These are phyloP conservation scores for Russula sp. DNA, from an alignment of 768 basidiomycete genomes.

Conservation along the genomic window DNA sequence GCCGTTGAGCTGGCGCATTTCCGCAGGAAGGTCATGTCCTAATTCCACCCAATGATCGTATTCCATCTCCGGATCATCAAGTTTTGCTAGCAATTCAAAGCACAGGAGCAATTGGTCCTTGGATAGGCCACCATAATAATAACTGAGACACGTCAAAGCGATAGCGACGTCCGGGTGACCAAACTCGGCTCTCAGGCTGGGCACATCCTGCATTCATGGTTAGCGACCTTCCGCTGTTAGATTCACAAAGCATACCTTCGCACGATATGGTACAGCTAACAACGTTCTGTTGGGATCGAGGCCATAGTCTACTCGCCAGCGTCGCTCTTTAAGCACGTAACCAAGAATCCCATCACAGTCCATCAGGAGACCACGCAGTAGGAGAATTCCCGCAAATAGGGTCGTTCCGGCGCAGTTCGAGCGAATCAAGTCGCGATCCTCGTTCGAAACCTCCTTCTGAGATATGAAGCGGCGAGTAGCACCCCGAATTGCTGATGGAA, in stretches of 20 bases:
- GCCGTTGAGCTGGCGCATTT: slow-evolving; percentile 38
- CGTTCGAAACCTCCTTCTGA: not conserved
- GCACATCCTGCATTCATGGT: slow-evolving; percentile 40
- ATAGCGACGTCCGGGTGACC: slow-evolving; percentile 52
- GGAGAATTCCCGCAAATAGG: slow-evolving; percentile 41
- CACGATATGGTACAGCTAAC: slow-evolving; percentile 53
- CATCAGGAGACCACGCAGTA: slow-evolving; percentile 47
- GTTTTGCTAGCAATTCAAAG: slow-evolving; percentile 41
- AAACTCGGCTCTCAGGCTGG: slow-evolving; percentile 47
- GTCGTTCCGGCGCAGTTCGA: slow-evolving; percentile 5
- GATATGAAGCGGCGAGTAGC: slow-evolving; percentile 16
- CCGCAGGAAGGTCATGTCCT: slow-evolving; percentile 33
- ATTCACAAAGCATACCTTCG: slow-evolving; percentile 33
- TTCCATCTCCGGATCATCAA: slow-evolving; percentile 43
- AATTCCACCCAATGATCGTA: slow-evolving; percentile 44
- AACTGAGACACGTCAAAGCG: slow-evolving; percentile 46
- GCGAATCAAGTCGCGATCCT: not conserved
- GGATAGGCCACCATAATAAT: slow-evolving; percentile 49
- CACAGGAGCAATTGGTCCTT: slow-evolving; percentile 39
- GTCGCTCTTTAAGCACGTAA: slow-evolving; percentile 39
- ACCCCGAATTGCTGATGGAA: not conserved
- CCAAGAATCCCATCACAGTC: slow-evolving; percentile 39
- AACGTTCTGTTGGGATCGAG: slow-evolving; percentile 43
- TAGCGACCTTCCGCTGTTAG: not conserved
- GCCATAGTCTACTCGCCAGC: slow-evolving; percentile 55